phyloP scores from a whole-genome alignment of 768 basidiomycete genomes.

The Panaeolus cyanescens region DNA sequence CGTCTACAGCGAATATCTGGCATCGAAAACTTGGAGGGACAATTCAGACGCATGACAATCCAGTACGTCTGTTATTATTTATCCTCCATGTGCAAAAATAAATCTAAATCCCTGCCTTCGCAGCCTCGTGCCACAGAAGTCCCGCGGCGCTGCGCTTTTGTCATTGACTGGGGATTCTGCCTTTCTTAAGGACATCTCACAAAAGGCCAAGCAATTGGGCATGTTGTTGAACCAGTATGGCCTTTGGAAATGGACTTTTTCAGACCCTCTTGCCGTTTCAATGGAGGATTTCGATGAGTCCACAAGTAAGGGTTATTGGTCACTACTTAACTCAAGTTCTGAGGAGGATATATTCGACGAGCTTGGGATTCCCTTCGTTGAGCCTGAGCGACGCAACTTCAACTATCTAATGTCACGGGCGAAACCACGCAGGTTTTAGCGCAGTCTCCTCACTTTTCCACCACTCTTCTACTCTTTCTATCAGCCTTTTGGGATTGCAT shows the following conservation, averaged over 20 bases:
- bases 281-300: background rate
- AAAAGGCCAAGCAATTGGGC: constrained; percentile 43
- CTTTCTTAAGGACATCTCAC: constrained; percentile 44
- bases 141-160: constrained; percentile 54
- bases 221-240: constrained; percentile 63
- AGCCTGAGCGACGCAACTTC: constrained; percentile 23
- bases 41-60: constrained; percentile 40
- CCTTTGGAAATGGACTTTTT: constrained; percentile 56
- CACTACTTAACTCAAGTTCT: constrained; percentile 40
- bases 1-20: constrained; percentile 26
- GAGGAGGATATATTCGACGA: constrained; percentile 48
- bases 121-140: constrained; percentile 49
- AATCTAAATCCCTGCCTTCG: background rate
- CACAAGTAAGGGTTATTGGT: constrained; percentile 42
- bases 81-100: constrained; percentile 6
- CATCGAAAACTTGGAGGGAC: constrained; percentile 31
- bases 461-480: background rate
- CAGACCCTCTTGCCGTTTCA: background rate
- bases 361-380: constrained; percentile 36
- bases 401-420: constrained; percentile 13
- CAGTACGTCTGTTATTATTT: constrained; percentile 27
- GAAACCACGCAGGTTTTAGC: background rate
- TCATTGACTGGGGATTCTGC: constrained; percentile 56
- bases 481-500: background rate
- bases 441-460: background rate